These are phyloP conservation scores for Garcileccinum viscosum DNA, from an alignment of 1,284 basidiomycete genomes.

Conservation along the genomic window DNA sequence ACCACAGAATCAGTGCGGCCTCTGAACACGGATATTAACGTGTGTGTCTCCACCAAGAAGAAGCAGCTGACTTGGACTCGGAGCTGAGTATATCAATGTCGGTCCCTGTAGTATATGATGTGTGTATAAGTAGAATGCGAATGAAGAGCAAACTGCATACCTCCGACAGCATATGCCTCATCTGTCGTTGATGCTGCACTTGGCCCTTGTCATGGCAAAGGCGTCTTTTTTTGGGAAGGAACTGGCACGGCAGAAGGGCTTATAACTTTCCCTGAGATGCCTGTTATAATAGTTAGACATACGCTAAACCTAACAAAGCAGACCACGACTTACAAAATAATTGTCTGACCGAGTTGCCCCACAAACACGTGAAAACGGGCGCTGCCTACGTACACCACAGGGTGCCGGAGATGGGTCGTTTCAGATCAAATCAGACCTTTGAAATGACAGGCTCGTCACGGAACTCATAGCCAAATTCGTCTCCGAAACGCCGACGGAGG, in stretches of 20 bases:
- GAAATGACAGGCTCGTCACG: slow-evolving; percentile 81
- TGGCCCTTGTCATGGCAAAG: slow-evolving; percentile 70
- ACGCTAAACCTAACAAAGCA: slow-evolving; percentile 10
- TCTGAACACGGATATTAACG: slow-evolving; percentile 43
- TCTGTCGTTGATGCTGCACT: slow-evolving; percentile 84
- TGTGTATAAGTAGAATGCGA: slow-evolving; percentile 2
- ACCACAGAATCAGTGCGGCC: slow-evolving; percentile 56
- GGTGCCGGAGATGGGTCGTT: slow-evolving; percentile 49
- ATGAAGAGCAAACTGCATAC: slow-evolving; percentile 48
- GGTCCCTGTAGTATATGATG: slow-evolving; percentile 55
- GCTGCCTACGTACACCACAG: slow-evolving; percentile 12
- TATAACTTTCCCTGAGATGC: slow-evolving; percentile 76
- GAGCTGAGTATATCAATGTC: slow-evolving; percentile 72
- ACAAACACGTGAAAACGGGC: slow-evolving; percentile 38
- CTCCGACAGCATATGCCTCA: slow-evolving; percentile 85
- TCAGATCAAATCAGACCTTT: slow-evolving; percentile 75
- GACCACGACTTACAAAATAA: slow-evolving; percentile 64
- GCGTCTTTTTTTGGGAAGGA: slow-evolving; percentile 47
- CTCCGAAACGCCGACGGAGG: slow-evolving; percentile 79
- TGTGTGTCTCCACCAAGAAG: slow-evolving; percentile 9
- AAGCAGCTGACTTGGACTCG: slow-evolving; percentile 59
- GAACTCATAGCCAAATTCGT: slow-evolving; percentile 80
- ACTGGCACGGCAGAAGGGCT: slow-evolving; percentile 31
- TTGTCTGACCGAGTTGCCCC: slow-evolving; percentile 76
- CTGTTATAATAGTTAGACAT: slow-evolving; percentile 53